Evolutionary conservation across 2,329 filamentous ascomycete genomes (phyloP).

Genomic region (Sphaerostilbella broomeana): DNA sequence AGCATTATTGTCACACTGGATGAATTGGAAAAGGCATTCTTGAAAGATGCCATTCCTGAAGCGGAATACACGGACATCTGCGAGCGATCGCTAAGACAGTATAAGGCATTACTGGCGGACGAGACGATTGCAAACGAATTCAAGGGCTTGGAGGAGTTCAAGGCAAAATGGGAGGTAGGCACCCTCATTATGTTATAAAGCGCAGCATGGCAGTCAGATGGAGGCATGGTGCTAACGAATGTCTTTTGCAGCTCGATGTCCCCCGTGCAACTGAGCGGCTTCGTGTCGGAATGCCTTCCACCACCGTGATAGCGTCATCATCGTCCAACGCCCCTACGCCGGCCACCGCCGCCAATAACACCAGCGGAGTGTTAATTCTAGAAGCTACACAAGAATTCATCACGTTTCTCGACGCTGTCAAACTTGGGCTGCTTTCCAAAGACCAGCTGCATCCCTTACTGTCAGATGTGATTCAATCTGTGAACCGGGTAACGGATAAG

Average conservation of each 20-base stretch:
- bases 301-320: slow-evolving; percentile 55
- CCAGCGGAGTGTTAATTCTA: slow-evolving; percentile 64
- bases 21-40: slow-evolving; percentile 90
- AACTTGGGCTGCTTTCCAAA: slow-evolving; percentile 86
- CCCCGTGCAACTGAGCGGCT: slow-evolving; percentile 90
- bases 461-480: slow-evolving; percentile 91
- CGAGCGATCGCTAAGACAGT: slow-evolving; percentile 88
- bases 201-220: no score
- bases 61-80: slow-evolving; percentile 94
- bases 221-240: no score
- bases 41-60: slow-evolving; percentile 90
- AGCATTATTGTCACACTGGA: slow-evolving; percentile 95
- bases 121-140: slow-evolving; percentile 88
- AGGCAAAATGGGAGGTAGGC: slow-evolving; percentile 82
- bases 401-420: slow-evolving; percentile 91
- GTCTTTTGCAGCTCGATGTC: slow-evolving; percentile 86
- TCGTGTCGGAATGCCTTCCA: slow-evolving; percentile 86
- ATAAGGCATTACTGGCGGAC: slow-evolving; percentile 87
- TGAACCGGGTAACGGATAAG: slow-evolving; percentile 91
- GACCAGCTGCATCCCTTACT: slow-evolving; percentile 93
- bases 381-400: slow-evolving; percentile 98
- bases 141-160: slow-evolving; percentile 83
- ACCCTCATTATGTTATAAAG: no score
- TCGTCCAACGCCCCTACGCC: slow-evolving; percentile 38
- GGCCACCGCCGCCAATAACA: slow-evolving; percentile 38